Base-by-base conservation (phyloP, 2,329 filamentous ascomycete genomes). In the Aspergillus versicolor region DNA sequence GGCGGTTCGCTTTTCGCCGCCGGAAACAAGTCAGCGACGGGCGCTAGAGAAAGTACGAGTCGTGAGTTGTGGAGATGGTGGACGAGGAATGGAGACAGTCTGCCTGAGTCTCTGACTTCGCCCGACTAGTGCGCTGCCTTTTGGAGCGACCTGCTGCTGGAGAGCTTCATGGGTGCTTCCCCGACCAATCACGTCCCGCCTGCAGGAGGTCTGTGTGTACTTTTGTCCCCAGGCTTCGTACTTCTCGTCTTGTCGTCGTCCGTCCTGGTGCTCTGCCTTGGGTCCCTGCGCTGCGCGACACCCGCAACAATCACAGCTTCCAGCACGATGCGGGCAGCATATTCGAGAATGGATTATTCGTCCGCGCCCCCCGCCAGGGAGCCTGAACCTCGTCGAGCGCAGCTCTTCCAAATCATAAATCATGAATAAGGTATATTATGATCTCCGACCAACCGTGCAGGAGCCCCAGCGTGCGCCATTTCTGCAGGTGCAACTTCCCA, bases 71-170 rank as follows among this genome's bases (percentile, higher is more conserved):
- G 27, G 27, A 30, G 27, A 30, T 30, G 27, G 27, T 11, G 27
- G 27, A 30, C 9, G 27, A 30, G 27, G 27, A 30, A 30, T 30
- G 27, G 27, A 9, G 27, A 30, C 27, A 4, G 27, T 30, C 27
- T 30, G 27, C 27, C 27, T 30, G 27, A 30, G 27, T 30, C 27
- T 30, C 27, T 30, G 9, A 30, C 27, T 21, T 51, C 5, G 34
- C 34, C 13, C 6, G 63, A 44, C 41, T 52, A 44, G 50, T 60
- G 61, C 66, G 12, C 61, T 72, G 59, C 70, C 70, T 59, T 69
- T 70, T 72, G 57, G 64, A 69, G 69, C 70, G 68, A 70, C 63
- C 30, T 66, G 67, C 64, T 67, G 70, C 58, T 64, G 57, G 65
- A 61, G 57, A 61, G 59, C 65, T 65, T 63, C 63, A 56, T 61